These are phyloP conservation scores for Canavalia gladiata DNA, from an alignment of 306 rosid species.

Conservation along the genomic window DNA sequence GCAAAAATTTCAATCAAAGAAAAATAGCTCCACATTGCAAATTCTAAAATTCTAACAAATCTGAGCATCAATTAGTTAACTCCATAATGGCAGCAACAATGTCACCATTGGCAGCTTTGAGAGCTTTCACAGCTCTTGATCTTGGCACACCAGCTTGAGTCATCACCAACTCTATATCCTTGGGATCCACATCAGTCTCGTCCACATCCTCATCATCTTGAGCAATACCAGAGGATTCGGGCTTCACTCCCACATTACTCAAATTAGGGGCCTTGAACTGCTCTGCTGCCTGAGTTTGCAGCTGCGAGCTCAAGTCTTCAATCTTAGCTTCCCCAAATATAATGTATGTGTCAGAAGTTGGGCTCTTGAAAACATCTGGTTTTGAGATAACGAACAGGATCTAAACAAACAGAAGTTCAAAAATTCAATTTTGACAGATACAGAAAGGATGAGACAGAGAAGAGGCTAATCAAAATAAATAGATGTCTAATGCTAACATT, in stretches of 20 bases:
- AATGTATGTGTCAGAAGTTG: constrained; percentile 85
- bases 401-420: constrained; percentile 48
- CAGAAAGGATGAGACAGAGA: background rate
- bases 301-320: constrained; percentile 89
- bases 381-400: constrained; percentile 86
- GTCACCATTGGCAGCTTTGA: constrained; percentile 75
- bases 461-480: background rate
- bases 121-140: constrained; percentile 82
- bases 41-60: constrained; percentile 31
- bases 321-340: constrained; percentile 93
- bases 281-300: constrained; percentile 93
- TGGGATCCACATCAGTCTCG: constrained; percentile 83
- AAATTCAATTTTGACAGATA: background rate
- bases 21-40: constrained; percentile 42
- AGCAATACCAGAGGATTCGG: constrained; percentile 65
- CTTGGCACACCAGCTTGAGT: constrained; percentile 94
- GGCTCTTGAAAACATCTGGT: constrained; percentile 95
- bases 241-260: constrained; percentile 67
- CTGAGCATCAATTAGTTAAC: constrained; percentile 68
- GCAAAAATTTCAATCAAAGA: constrained; percentile 39
- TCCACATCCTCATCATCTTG: constrained; percentile 89
- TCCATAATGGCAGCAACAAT: constrained; percentile 96
- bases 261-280: constrained; percentile 90
- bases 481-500: constrained; percentile 61
- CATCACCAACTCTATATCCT: constrained; percentile 90